phyloP scores from a whole-genome alignment of 352 stramenopile genomes.

The Ophiocytium majus region DNA sequence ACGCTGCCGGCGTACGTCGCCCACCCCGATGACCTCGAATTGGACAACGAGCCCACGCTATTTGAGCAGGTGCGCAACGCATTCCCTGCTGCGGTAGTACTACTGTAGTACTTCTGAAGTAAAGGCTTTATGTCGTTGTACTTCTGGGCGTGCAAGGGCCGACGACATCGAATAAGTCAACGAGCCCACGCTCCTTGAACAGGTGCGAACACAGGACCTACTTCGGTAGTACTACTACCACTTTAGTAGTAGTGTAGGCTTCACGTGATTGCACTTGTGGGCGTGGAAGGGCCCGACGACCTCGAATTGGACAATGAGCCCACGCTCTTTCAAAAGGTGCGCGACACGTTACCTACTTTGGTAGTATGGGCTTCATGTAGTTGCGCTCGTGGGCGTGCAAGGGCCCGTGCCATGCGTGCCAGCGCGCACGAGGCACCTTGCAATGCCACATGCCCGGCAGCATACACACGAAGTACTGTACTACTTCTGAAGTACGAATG shows the following conservation, averaged over 20 bases:
- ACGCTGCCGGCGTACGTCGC: conserved; percentile 89
- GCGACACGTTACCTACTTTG: too few species aligned
- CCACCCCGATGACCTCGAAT: conserved; percentile 95
- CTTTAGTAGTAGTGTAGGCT: background rate
- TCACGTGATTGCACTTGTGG: too few species aligned
- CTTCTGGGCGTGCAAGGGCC: background rate
- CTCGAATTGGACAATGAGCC: too few species aligned
- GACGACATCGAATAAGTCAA: background rate
- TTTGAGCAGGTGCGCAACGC: conserved; percentile 87
- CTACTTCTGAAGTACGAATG: too few species aligned
- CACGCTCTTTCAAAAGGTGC: too few species aligned
- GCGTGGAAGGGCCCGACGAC: too few species aligned
- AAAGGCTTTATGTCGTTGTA: background rate
- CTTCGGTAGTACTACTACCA: background rate
- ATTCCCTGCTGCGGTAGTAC: conserved; percentile 58
- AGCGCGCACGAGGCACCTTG: too few species aligned
- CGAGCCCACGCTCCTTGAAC: background rate
- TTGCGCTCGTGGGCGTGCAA: too few species aligned
- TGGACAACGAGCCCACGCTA: conserved; percentile 98
- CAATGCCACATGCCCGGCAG: too few species aligned
- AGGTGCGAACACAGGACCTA: background rate
- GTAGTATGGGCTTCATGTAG: too few species aligned
- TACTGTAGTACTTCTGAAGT: background rate
- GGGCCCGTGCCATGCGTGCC: too few species aligned
- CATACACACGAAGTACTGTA: background rate